Base-by-base conservation (phyloP, 176 grass and related monocot genomes). In the Avena sativa region DNA sequence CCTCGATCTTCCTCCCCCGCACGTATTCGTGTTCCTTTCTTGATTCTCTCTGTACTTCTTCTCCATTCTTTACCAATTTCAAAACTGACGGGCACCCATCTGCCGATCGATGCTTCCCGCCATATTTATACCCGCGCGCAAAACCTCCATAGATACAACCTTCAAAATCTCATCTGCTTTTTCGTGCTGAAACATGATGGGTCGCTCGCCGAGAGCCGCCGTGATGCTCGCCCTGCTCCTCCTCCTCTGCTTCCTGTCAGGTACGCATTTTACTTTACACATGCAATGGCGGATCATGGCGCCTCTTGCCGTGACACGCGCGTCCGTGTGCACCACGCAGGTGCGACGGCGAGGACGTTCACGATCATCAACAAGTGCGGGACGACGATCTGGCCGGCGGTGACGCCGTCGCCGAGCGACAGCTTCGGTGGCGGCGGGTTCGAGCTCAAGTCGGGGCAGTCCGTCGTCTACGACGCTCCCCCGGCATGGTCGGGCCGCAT, bases 341-440 rank as follows among this genome's bases (percentile, higher is more conserved):
- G 81, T 1, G 81, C 53, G 1, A 6, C 14, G 14, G 86, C 86
- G 11, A 49, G 90, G 49, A 48, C 84, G 2, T 95, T 92, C 76
- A 95, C 93, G 2, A 87, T 95, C 57, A 80, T 91, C 57, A 95
- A 95, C 76, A 55, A 87, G 30, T 95, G 93, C 86, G 89, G 82
- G 71, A 34, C 79, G 21, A 90, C 80, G 6, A 82, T 95, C 30
- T 95, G 93, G 93, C 93, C 93, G 2, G 93, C 78, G 4, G 81
- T 79, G 82, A 89, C 70, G 3, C 93, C 93, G 82, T 87, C 70
- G 2, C 93, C 93, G 9, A 91, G 93, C 0, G 76, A 81, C 9
- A 80, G 70, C 81, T 92, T 95, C 61, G 36, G 43, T 21, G 90
- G 90, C 49, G 93, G 90, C 26, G 93, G 93, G 14, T 92, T 95